These are phyloP conservation scores for Fraxinus floribunda DNA, from an alignment of 305 asterid genomes.

Conservation along the genomic window DNA sequence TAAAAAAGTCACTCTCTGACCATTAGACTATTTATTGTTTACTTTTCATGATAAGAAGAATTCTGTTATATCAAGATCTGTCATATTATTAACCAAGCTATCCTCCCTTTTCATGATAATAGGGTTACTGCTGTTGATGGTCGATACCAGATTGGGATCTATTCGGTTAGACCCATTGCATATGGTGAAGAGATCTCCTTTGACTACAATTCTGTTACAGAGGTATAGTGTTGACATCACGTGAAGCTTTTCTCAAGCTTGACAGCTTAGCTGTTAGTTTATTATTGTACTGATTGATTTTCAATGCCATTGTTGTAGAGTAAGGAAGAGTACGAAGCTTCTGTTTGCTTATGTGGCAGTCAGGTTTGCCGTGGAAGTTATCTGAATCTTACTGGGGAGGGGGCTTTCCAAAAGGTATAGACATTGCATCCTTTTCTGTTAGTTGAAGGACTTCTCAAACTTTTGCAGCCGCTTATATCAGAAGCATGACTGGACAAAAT, in stretches of 20 bases:
- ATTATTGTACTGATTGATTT: constrained; percentile 22
- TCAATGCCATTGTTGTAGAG: constrained; percentile 55
- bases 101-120: constrained; percentile 30
- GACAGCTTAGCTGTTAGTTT: constrained; percentile 15
- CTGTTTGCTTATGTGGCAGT: constrained; percentile 97
- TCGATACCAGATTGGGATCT: constrained; percentile 95
- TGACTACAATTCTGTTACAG: constrained; percentile 97
- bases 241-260: constrained; percentile 13
- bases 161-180: constrained; percentile 86
- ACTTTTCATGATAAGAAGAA: background rate
- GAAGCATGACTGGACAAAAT: background rate
- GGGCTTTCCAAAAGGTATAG: constrained; percentile 87
- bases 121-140: constrained; percentile 99
- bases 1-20: background rate
- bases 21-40: background rate
- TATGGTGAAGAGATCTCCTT: constrained; percentile 97
- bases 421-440: constrained; percentile 14
- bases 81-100: constrained; percentile 6
- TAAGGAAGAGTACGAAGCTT: constrained; percentile 98
- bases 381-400: constrained; percentile 93
- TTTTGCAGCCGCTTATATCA: background rate
- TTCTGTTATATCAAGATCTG: background rate
- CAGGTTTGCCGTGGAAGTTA: constrained; percentile 99
- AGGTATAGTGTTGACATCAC: constrained; percentile 51
- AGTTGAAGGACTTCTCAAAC: background rate